Base-by-base conservation (phyloP, 176 grass and related monocot genomes). In the Typha latifolia region DNA sequence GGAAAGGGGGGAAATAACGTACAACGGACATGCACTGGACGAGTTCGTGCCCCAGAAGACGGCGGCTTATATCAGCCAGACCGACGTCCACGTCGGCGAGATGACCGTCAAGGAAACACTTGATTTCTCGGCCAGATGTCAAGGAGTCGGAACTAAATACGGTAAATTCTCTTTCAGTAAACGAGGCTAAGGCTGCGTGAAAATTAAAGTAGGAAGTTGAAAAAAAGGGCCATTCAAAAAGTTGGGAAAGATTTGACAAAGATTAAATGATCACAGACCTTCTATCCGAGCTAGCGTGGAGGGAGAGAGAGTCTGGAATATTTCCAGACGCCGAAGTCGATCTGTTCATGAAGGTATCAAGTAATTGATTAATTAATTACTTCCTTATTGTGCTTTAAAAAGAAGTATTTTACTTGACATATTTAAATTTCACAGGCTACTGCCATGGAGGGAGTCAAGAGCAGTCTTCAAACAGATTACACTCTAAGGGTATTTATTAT, bases 21-120 rank as follows among this genome's bases (percentile, higher is more conserved):
- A 99, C 85, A 99, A 99, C 56, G 94, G 94, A 21, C 76, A 77
- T 74, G 18, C 19, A 31, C 65, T 93, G 32, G 48, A 66, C 34
- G 86, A 93, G 69, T 99, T 99, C 71, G 85, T 93, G 67, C 86
- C 94, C 32, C 94, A 93, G 84, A 99, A 99, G 82, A 93, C 94
- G 70, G 89, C 94, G 27, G 94, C 94, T 15, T 99, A 90, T 69
- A 99, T 99, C 73, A 99, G 94, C 84, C 94, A 99, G 73, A 99
- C 84, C 0, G 89, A 99, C 61, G 89, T 99, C 20, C 94, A 99
- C 70, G 63, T 99, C 47, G 84, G 86, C 51, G 89, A 93, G 86
- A 93, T 99, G 94, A 99, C 94, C 0, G 94, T 99, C 0, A 99
- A 99, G 78, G 94, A 99, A 80, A 99, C 94, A 64, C 74, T 99